Evolutionary conservation across 768 basidiomycete genomes (phyloP), one percentile per base, ranked within the genome.

Genomic region (Amanita exitialis): DNA sequence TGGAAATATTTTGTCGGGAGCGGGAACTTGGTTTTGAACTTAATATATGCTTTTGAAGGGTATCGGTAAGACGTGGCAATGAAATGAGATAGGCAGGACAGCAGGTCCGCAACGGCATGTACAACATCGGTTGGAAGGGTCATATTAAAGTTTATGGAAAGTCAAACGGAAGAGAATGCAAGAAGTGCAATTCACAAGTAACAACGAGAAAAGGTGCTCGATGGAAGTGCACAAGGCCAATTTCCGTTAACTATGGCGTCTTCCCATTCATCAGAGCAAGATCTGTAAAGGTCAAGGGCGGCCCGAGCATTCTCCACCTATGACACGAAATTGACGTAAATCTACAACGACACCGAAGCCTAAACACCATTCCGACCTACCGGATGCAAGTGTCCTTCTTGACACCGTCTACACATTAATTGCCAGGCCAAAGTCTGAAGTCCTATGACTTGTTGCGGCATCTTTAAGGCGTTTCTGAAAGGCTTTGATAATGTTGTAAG

Each of bases 361-460:
- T 32, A 32, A 32, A 13, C 3, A 18, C 20, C 18, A 4, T 34
- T 16, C 18, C 15, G 27, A 76, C 83, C 59, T 60, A 91, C 89
- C 8, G 86, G 82, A 63, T 88, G 78, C 57, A 79, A 73, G 50
- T 80, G 74, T 27, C 78, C 79, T 60, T 86, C 83, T 60, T 85
- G 83, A 60, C 84, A 85, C 27, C 82, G 77, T 58, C 88, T 75
- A 51, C 78, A 75, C 86, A 91, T 86, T 32, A 91, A 75, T 58
- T 82, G 83, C 85, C 86, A 90, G 62, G 82, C 78, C 13, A 91
- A 71, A 4, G 90, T 91, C 59, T 80, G 83, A 32, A 91, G 71
- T 23, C 90, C 87, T 54, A 88, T 68, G 44, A 80, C 64, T 57
- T 85, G 82, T 59, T 83, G 79, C 5, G 79, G 78, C 23, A 76